A percentile compares a stretch with the other conserved stretches of the same genome.
phyloP scores from a whole-genome alignment of 1,284 basidiomycete genomes.

The Volvariella volvacea region DNA sequence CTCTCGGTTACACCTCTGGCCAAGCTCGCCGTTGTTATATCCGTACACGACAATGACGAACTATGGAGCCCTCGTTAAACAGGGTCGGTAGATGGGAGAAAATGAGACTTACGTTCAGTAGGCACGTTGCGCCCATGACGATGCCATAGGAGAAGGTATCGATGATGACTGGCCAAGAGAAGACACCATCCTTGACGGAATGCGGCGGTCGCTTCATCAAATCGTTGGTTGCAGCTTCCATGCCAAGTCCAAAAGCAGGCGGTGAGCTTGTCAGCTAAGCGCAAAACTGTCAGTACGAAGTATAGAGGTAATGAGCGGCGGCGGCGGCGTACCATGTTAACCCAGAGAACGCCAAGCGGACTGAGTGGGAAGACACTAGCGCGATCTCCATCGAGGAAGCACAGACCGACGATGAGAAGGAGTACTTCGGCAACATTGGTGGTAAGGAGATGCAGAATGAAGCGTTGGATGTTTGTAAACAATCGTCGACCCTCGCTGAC shows the following conservation, averaged over 20 bases:
- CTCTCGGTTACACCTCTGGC: constrained; percentile 41
- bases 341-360: constrained; percentile 62
- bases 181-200: constrained; percentile 42
- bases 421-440: constrained; percentile 61
- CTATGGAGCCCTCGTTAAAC: background rate
- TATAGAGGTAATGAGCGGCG: background rate
- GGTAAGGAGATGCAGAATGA: constrained; percentile 42
- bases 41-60: constrained; percentile 54
- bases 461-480: constrained; percentile 39
- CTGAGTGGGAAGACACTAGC: constrained; percentile 66
- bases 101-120: constrained; percentile 30
- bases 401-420: constrained; percentile 56
- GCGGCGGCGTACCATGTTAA: constrained; percentile 27
- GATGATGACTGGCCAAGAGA: constrained; percentile 40
- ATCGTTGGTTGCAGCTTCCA: constrained; percentile 49
- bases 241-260: constrained; percentile 53
- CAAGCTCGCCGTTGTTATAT: constrained; percentile 39
- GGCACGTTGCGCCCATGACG: constrained; percentile 49
- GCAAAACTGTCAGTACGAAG: no score
- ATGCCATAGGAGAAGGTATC: constrained; percentile 62
- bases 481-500: constrained; percentile 56
- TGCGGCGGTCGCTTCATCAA: constrained; percentile 53
- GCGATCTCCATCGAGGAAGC: constrained; percentile 51
- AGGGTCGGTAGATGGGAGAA: background rate
- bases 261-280: constrained; percentile 38